Conservation (phyloP, 352 stramenopile genomes). For the Phytophthora crassamura region DNA sequence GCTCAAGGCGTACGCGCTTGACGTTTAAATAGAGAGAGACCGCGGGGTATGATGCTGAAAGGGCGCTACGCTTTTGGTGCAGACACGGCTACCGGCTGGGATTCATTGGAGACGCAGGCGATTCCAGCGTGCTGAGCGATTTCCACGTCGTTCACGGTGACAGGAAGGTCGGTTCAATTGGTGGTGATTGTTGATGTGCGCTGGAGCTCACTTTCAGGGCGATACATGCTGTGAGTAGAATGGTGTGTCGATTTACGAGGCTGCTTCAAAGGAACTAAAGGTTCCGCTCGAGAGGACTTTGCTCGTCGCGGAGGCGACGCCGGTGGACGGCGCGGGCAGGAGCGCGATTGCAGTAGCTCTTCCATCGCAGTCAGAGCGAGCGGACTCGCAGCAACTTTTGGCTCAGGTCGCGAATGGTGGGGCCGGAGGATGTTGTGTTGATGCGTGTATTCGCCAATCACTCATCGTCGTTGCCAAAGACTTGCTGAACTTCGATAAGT, state of each 20-base stretch:
- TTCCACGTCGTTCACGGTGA: constrained; percentile 30
- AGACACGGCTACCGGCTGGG: constrained; percentile 50
- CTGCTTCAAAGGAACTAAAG: constrained; percentile 21
- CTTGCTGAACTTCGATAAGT: constrained; percentile 47
- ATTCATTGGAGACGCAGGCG: constrained; percentile 31
- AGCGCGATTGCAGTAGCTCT: constrained; percentile 19
- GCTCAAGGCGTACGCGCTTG: constrained; percentile 30
- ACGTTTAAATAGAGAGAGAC: too few species aligned
- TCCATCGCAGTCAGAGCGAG: neutral
- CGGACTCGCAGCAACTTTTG: constrained; percentile 13
- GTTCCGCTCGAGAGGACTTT: constrained; percentile 38
- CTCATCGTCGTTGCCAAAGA: constrained; percentile 25
- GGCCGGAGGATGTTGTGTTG: neutral
- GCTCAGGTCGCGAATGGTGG: constrained; percentile 29
- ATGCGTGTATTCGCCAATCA: neutral
- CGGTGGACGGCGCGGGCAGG: neutral
- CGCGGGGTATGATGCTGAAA: too few species aligned
- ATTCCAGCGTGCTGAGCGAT: constrained; percentile 12
- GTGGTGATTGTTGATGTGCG: neutral
- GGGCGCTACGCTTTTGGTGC: neutral
- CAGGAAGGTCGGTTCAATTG: constrained; percentile 11
- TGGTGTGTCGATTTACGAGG: constrained; percentile 20
- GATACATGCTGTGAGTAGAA: constrained; percentile 1
- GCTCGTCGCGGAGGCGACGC: constrained; percentile 31
- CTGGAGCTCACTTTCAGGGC: too few species aligned